Evolutionary conservation across 2,329 filamentous ascomycete species (phyloP), one percentile per base, ranked within the genome.

Genomic region (Pleurostoma richardsiae): DNA sequence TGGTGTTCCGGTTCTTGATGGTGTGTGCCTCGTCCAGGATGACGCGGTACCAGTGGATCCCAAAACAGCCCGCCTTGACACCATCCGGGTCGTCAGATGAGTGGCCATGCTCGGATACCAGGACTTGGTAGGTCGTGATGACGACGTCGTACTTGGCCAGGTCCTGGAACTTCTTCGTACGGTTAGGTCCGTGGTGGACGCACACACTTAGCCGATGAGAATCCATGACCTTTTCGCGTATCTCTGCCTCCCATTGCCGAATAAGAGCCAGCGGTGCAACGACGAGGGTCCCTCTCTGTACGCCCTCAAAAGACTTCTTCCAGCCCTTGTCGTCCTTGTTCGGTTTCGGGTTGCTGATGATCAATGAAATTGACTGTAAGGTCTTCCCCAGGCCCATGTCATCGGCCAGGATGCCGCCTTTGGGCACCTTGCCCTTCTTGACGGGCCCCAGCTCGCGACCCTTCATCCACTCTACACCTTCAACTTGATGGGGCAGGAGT

Each of bases 381-480:
- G 94, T 99, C 74, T 99, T 99, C 49, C 94, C 94, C 10, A 97
- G 73, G 54, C 92, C 92, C 92, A 97, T 95, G 62, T 99, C 94
- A 59, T 99, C 94, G 19, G 94, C 94, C 33, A 99, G 77, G 52
- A 99, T 95, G 19, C 94, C 94, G 33, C 94, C 94, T 57, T 95
- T 94, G 30, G 92, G 90, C 7, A 95, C 79, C 51, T 72, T 80
- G 49, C 88, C 88, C 56, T 85, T 86, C 70, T 94, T 96, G 50
- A 88, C 83, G 19, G 83, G 83, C 3, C 92, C 91, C 8, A 90
- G 83, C 68, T 99, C 94, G 58, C 95, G 90, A 49, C 91, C 88
- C 47, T 80, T 85, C 90, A 99, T 96, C 92, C 94, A 99, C 47
- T 85, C 82, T 1, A 97, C 86, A 57, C 94, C 94, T 47, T 96